phyloP scores from a whole-genome alignment of 2,329 filamentous ascomycete genomes.

The Fusarium cyanostomum region DNA sequence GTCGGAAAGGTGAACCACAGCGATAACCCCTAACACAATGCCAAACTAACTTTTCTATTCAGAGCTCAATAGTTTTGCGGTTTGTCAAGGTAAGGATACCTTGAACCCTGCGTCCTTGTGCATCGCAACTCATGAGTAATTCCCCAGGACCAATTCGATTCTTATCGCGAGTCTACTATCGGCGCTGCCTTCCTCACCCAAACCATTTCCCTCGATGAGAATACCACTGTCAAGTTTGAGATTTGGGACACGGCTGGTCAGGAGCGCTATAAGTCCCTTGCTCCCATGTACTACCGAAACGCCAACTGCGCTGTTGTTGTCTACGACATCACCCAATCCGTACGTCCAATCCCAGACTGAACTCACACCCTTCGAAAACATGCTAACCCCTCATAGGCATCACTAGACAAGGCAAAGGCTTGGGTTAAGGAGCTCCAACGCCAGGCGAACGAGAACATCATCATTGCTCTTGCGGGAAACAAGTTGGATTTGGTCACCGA shows the following conservation, averaged over 20 bases:
- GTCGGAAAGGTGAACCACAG: conserved; percentile 84
- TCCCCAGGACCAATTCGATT: conserved; percentile 94
- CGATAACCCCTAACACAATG: conserved; percentile 1
- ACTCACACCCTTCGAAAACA: neutral
- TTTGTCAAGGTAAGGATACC: conserved; percentile 84
- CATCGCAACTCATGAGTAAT: conserved; percentile 24
- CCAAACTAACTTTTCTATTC: conserved; percentile 34
- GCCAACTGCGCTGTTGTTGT: conserved; percentile 99
- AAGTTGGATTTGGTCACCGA: conserved; percentile 96
- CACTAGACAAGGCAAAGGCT: conserved; percentile 97
- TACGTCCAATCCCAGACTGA: conserved; percentile 59
- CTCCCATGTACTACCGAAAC: conserved; percentile 99
- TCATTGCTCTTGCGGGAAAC: conserved; percentile 97
- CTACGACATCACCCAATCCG: conserved; percentile 99
- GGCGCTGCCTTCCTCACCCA: conserved; percentile 98
- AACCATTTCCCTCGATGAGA: conserved; percentile 97
- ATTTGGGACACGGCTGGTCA: conserved; percentile 99
- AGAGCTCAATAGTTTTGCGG: conserved; percentile 97
- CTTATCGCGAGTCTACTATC: conserved; percentile 96
- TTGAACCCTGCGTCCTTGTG: neutral
- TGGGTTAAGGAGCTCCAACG: conserved; percentile 99
- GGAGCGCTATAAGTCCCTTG: conserved; percentile 98
- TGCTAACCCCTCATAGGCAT: conserved; percentile 68
- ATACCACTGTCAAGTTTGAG: conserved; percentile 99
- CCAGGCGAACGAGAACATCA: conserved; percentile 99